Evolutionary conservation across 371 early-diverging fungal species (phyloP).

Genomic region (Mucor piriformis): DNA sequence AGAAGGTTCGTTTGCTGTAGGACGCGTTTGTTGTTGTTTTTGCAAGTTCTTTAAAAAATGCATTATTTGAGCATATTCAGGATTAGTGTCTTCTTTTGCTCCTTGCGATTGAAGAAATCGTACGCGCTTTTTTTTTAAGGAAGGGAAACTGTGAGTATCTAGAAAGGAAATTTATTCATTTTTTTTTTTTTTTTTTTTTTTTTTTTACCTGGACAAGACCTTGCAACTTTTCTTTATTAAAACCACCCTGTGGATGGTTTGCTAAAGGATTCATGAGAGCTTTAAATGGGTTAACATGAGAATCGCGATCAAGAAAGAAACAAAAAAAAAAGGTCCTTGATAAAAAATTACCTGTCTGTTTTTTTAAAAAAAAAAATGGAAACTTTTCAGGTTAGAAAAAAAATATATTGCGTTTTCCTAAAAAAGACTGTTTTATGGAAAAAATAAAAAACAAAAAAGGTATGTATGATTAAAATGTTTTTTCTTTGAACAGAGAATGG

Average conservation of each 20-base stretch:
- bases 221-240: conserved; percentile 42
- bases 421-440: too few species aligned
- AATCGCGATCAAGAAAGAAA: too few species aligned
- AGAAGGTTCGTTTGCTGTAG: neutral
- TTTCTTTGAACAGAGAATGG: too few species aligned
- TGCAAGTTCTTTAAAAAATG: conserved; percentile 54
- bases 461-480: too few species aligned
- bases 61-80: conserved; percentile 70
- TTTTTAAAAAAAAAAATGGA: too few species aligned
- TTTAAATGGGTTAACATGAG: neutral
- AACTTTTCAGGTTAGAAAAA: too few species aligned
- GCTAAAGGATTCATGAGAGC: conserved; percentile 16
- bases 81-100: conserved; percentile 69
- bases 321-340: too few species aligned
- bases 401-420: too few species aligned
- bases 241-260: conserved; percentile 33
- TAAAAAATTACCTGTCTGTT: too few species aligned
- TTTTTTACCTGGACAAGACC: conserved; percentile 41
- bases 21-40: conserved; percentile 35
- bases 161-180: neutral
- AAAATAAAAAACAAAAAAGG: too few species aligned
- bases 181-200: neutral
- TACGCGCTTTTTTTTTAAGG: conserved; percentile 46
- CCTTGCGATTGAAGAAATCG: conserved; percentile 57
- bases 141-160: neutral